Evolutionary conservation across 768 basidiomycete species (phyloP).

Genomic region (Gautieria morchelliformis): DNA sequence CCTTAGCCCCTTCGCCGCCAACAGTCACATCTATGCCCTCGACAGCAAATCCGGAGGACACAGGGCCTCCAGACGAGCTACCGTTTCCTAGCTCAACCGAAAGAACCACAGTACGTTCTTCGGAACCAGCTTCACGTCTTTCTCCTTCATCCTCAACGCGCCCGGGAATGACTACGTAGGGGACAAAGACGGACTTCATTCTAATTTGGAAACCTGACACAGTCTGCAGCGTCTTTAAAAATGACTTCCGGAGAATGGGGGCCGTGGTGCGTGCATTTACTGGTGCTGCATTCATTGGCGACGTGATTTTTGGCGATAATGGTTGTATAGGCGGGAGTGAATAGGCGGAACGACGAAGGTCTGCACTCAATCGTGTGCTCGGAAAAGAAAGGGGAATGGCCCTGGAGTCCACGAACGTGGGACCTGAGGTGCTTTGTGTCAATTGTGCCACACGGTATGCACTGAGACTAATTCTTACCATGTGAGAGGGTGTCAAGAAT

Average conservation of each 20-base stretch:
- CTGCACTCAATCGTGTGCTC: constrained; percentile 58
- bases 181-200: constrained; percentile 92
- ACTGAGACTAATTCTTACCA: constrained; percentile 30
- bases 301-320: constrained; percentile 31
- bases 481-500: constrained; percentile 56
- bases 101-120: constrained; percentile 80
- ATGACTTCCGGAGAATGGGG: constrained; percentile 78
- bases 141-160: constrained; percentile 39
- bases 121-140: constrained; percentile 54
- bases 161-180: constrained; percentile 64
- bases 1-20: constrained; percentile 51
- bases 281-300: constrained; percentile 41
- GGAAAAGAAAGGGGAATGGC: constrained; percentile 41
- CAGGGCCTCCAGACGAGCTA: constrained; percentile 27
- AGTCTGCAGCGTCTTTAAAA: constrained; percentile 66
- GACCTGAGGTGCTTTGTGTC: constrained; percentile 26
- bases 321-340: constrained; percentile 44
- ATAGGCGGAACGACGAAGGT: constrained; percentile 58
- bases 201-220: constrained; percentile 81
- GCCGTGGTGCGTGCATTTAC: constrained; percentile 25
- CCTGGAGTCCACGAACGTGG: constrained; percentile 30
- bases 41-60: constrained; percentile 49
- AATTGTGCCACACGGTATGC: constrained; percentile 7
- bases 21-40: constrained; percentile 69
- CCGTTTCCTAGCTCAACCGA: constrained; percentile 79